Conservation (phyloP, 257 asterid genomes). For the Penstemon barbatus region DNA sequence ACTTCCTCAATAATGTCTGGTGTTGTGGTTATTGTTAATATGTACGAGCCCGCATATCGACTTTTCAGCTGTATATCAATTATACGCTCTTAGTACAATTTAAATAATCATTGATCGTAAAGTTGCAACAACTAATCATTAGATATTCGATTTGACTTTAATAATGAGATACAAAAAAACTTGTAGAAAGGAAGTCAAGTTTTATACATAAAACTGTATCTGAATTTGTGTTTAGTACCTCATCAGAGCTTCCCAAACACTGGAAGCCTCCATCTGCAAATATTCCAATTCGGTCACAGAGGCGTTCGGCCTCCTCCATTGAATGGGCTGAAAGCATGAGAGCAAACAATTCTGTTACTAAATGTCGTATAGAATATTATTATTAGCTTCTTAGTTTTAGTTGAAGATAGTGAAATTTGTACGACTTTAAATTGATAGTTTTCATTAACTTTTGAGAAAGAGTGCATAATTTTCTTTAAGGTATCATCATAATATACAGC, state of each 20-base stretch:
- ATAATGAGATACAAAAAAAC: too few relatives aligned
- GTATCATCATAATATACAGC: not conserved
- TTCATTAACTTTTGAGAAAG: too few relatives aligned
- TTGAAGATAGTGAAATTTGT: too few relatives aligned
- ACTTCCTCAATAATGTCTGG: slow-evolving; percentile 31
- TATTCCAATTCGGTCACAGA: slow-evolving; percentile 33
- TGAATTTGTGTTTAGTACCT: slow-evolving; percentile 2
- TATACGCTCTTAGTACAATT: not conserved
- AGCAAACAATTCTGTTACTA: not conserved
- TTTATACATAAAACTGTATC: too few relatives aligned
- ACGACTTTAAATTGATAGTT: too few relatives aligned
- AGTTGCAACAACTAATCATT: not conserved
- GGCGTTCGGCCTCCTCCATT: slow-evolving; percentile 35
- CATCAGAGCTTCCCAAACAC: slow-evolving; percentile 30
- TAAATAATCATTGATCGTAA: not conserved
- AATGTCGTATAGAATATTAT: too few relatives aligned
- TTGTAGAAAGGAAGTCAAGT: too few relatives aligned
- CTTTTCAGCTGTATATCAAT: slow-evolving; percentile 35
- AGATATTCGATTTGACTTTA: too few relatives aligned
- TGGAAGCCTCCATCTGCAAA: slow-evolving; percentile 30
- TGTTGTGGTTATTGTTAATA: slow-evolving; percentile 41
- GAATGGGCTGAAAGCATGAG: slow-evolving; percentile 31
- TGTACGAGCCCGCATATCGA: slow-evolving; percentile 45
- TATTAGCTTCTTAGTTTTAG: too few relatives aligned
- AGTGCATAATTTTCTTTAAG: too few relatives aligned